Base-by-base conservation (phyloP, 2,329 filamentous ascomycete genomes). In the Davidsoniella virescens region DNA sequence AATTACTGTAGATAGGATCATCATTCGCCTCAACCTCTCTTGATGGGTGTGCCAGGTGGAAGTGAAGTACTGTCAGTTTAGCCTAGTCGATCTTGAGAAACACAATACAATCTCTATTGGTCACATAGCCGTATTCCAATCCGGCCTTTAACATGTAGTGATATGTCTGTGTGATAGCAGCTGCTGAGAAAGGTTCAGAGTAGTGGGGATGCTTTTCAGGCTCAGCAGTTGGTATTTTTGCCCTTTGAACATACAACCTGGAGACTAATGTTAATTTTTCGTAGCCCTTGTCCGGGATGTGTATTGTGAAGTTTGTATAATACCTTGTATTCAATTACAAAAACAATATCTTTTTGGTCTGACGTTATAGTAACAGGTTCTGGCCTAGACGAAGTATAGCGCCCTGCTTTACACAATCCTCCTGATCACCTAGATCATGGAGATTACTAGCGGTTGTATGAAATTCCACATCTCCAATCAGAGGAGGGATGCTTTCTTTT, bases 121-220 rank as follows among this genome's bases (percentile, higher is more conserved):
- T 63, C 37, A 73, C 50, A 20, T 63, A 59, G 10, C 69, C 63
- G 53, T 68, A 70, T 51, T 67, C 62, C 5, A 71, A 59, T 0
- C 71, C 66, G 14, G 58, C 59, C 46, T 67, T 56, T 10, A 74
- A 63, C 64, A 75, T 75, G 57, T 73, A 72, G 37, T 68, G 63
- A 55, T 68, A 74, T 0, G 63, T 66, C n/a, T n/a, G n/a, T n/a
- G n/a, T n/a, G n/a, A n/a, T n/a, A n/a, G n/a, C n/a, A n/a, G n/a
- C n/a, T n/a, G n/a, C n/a, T n/a, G 57, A 59, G 5, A 69, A 59
- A 52, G 57, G 63, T 48, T 65, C 62, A 16, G 63, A 63, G 33
- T 62, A 54, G 42, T 67, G 63, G 39, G 60, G 52, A 42, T 65
- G 64, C 4, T 54, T 61, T 29, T 54, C 57, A 51, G 62, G 54